Percentiles rank a stretch among this genome's conserved stretches.
Conservation (phyloP, 768 basidiomycete genomes). For the Phanerochaete carnosa region DNA sequence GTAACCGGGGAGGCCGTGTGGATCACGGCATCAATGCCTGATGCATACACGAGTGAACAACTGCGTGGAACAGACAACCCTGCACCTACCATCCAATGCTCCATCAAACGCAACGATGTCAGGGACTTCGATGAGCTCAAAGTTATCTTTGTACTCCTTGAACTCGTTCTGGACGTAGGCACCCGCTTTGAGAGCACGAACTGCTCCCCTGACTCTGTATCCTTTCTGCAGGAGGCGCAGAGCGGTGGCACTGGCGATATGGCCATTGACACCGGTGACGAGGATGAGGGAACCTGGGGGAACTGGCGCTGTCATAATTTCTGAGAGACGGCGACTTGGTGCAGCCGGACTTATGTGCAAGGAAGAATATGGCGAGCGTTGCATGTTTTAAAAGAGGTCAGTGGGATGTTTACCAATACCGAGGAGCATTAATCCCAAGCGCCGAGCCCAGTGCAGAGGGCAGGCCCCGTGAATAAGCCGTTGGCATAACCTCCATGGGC, state of each 20-base stretch:
- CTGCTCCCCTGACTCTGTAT: slow-evolving; percentile 62
- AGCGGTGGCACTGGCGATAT: slow-evolving; percentile 59
- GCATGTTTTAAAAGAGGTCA: too few species aligned
- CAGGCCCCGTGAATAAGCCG: too few species aligned
- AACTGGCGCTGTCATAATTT: too few species aligned
- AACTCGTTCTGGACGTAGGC: slow-evolving; percentile 53
- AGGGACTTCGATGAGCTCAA: slow-evolving; percentile 65
- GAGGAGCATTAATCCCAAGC: too few species aligned
- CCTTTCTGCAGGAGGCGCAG: slow-evolving; percentile 54
- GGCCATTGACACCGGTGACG: slow-evolving; percentile 59
- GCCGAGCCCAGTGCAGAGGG: too few species aligned
- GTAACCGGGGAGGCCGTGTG: background rate
- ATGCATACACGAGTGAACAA: background rate
- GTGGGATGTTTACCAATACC: too few species aligned
- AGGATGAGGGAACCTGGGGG: slow-evolving; percentile 29
- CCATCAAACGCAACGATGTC: slow-evolving; percentile 45
- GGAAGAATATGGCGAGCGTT: too few species aligned
- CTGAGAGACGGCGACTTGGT: too few species aligned
- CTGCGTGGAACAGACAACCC: background rate
- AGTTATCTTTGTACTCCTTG: slow-evolving; percentile 47
- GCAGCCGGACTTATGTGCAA: too few species aligned
- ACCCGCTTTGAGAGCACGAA: slow-evolving; percentile 59
- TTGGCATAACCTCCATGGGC: too few species aligned
- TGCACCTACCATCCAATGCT: background rate
- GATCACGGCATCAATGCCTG: background rate